Conservation (phyloP, 108 stramenopile genomes). For the Pseudonitzschia pungens region DNA sequence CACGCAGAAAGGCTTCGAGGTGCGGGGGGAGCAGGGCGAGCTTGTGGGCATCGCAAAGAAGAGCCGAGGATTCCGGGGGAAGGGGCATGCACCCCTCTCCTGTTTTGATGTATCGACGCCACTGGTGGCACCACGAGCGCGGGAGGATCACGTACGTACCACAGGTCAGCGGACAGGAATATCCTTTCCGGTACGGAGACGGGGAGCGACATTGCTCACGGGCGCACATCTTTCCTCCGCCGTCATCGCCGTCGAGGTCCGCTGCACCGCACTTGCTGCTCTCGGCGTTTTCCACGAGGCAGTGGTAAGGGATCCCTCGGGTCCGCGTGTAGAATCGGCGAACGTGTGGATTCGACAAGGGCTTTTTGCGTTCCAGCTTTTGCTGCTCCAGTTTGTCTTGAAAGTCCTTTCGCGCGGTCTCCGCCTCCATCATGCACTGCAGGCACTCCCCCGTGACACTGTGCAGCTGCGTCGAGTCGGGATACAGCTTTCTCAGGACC, state of each 20-base stretch:
- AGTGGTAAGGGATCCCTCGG: slow-evolving; percentile 56
- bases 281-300: slow-evolving; percentile 29
- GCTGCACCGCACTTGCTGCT: background rate
- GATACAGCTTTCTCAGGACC: slow-evolving; percentile 78
- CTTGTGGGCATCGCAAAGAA: slow-evolving; percentile 78
- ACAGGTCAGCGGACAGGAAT: slow-evolving; percentile 53
- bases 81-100: slow-evolving; percentile 70
- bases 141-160: slow-evolving; percentile 76
- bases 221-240: background rate
- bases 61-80: slow-evolving; percentile 68
- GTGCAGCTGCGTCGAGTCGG: slow-evolving; percentile 67
- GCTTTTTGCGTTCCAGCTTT: slow-evolving; percentile 62
- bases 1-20: slow-evolving; percentile 66
- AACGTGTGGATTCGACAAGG: slow-evolving; percentile 64
- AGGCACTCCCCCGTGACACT: slow-evolving; percentile 62
- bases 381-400: slow-evolving; percentile 52
- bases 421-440: slow-evolving; percentile 67
- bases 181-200: background rate
- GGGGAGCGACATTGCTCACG: background rate
- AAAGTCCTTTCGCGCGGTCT: slow-evolving; percentile 60
- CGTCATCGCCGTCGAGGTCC: background rate
- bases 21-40: slow-evolving; percentile 80
- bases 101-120: slow-evolving; percentile 83
- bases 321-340: slow-evolving; percentile 72
- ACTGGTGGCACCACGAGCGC: slow-evolving; percentile 75